Evolutionary conservation across 75 land plant species (phyloP).

Genomic region (Isoetes taiwanensis): DNA sequence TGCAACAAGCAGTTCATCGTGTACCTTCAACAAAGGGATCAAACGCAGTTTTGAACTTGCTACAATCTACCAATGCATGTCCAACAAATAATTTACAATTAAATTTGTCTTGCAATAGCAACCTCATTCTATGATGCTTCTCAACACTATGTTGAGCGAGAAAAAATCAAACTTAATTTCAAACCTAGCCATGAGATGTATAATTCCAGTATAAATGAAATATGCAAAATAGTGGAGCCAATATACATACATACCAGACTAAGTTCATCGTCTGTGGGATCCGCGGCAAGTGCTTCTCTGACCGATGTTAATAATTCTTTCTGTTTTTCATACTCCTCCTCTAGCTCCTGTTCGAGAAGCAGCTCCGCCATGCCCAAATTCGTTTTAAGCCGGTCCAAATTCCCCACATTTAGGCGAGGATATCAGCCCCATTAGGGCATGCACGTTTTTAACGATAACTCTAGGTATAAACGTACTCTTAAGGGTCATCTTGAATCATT

Average conservation of each 20-base stretch:
- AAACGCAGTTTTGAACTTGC: neutral
- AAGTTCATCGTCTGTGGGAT: slow-evolving; percentile 64
- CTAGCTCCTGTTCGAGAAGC: slow-evolving; percentile 54
- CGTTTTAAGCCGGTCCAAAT: too few relatives aligned
- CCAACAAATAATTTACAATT: neutral
- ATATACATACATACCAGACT: slow-evolving; percentile 13
- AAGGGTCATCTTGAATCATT: too few relatives aligned
- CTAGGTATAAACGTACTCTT: too few relatives aligned
- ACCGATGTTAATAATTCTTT: slow-evolving; percentile 50
- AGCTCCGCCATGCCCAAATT: slow-evolving; percentile 33
- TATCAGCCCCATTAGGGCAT: too few relatives aligned
- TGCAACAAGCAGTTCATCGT: slow-evolving; percentile 61
- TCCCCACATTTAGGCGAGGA: too few relatives aligned
- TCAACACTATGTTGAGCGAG: neutral
- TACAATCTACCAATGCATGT: neutral
- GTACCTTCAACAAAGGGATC: slow-evolving; percentile 31
- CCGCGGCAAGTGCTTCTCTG: slow-evolving; percentile 50
- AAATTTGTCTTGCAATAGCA: slow-evolving; percentile 10
- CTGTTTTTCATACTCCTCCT: slow-evolving; percentile 57
- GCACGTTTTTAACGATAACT: too few relatives aligned
- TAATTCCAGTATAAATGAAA: neutral
- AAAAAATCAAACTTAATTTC: neutral
- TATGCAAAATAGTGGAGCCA: neutral
- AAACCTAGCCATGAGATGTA: neutral
- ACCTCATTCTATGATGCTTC: too few relatives aligned